phyloP scores from a whole-genome alignment of 176 grass and related monocot species.

The Avena insularis region DNA sequence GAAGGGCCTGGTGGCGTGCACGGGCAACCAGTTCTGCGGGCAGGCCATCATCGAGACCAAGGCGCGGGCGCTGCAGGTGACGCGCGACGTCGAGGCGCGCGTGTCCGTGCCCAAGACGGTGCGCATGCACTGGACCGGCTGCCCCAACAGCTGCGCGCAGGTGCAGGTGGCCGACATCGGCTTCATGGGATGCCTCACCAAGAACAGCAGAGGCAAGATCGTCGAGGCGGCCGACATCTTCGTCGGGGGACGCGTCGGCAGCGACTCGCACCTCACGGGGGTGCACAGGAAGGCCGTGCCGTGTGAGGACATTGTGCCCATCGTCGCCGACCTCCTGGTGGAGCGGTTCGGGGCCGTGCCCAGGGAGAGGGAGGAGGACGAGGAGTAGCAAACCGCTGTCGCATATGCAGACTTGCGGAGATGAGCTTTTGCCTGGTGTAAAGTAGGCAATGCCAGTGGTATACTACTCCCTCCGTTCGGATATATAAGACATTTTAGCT shows the following conservation, averaged over 20 bases:
- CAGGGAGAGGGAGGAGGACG: constrained; percentile 79
- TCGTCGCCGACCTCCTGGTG: constrained; percentile 80
- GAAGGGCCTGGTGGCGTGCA: constrained; percentile 81
- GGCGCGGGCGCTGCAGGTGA: constrained; percentile 76
- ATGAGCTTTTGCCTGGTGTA: constrained; percentile 20
- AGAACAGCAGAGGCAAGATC: constrained; percentile 64
- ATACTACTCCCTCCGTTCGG: no score
- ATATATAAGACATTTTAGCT: no score
- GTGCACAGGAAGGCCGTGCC: constrained; percentile 87
- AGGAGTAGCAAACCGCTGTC: constrained; percentile 46
- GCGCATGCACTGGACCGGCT: constrained; percentile 85
- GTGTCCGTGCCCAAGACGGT: constrained; percentile 63
- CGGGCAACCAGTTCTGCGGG: constrained; percentile 93
- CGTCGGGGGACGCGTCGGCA: constrained; percentile 79
- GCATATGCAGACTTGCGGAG: not conserved
- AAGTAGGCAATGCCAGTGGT: constrained; percentile 39
- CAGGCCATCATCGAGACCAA: constrained; percentile 98
- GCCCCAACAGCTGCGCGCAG: constrained; percentile 92
- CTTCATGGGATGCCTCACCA: constrained; percentile 89
- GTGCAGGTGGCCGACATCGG: constrained; percentile 98
- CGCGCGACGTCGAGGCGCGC: constrained; percentile 72
- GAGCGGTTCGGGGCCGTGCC: constrained; percentile 69
- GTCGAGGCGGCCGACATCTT: constrained; percentile 77
- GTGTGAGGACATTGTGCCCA: constrained; percentile 77
- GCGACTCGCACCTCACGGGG: constrained; percentile 79